Percentiles rank a stretch among this genome's conserved stretches.
Conservation (phyloP, 2,329 filamentous ascomycete species). For the Stagonosporopsis tanaceti region DNA sequence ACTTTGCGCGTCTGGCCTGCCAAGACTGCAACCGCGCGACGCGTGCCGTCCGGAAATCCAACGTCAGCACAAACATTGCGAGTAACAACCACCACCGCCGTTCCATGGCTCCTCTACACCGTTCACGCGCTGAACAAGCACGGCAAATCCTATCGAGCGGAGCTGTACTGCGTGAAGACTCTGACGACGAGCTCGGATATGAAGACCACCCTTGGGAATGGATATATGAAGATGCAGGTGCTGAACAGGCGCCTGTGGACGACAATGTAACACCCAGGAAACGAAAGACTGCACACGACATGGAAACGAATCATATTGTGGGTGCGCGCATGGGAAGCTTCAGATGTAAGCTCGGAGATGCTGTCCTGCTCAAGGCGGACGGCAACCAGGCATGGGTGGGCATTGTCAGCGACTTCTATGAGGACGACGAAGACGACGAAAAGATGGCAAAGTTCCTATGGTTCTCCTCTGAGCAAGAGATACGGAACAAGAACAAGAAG, state of each 20-base stretch:
- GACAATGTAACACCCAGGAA: conserved; percentile 44
- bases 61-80: conserved; percentile 36
- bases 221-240: conserved; percentile 60
- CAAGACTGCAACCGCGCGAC: conserved; percentile 40
- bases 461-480: conserved; percentile 92
- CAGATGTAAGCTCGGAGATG: conserved; percentile 81
- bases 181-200: conserved; percentile 79
- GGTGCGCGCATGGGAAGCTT: conserved; percentile 86
- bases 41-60: conserved; percentile 32
- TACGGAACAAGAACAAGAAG: conserved; percentile 83
- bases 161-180: conserved; percentile 77
- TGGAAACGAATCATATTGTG: conserved; percentile 64
- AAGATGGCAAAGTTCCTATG: conserved; percentile 92
- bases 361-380: conserved; percentile 86
- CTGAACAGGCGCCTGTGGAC: conserved; percentile 26
- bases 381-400: conserved; percentile 93
- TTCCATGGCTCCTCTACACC: conserved; percentile 51
- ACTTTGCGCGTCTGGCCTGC: conserved; percentile 32
- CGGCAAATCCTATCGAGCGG: conserved; percentile 63
- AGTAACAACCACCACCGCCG: conserved; percentile 21
- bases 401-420: conserved; percentile 82
- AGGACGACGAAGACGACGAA: conserved; percentile 64
- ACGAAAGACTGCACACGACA: conserved; percentile 36
- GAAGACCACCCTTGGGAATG: conserved; percentile 62
- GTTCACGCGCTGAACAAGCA: conserved; percentile 56